These are phyloP conservation scores for Ganoderma resinaceum DNA, from an alignment of 1,284 basidiomycete genomes.

Conservation along the genomic window DNA sequence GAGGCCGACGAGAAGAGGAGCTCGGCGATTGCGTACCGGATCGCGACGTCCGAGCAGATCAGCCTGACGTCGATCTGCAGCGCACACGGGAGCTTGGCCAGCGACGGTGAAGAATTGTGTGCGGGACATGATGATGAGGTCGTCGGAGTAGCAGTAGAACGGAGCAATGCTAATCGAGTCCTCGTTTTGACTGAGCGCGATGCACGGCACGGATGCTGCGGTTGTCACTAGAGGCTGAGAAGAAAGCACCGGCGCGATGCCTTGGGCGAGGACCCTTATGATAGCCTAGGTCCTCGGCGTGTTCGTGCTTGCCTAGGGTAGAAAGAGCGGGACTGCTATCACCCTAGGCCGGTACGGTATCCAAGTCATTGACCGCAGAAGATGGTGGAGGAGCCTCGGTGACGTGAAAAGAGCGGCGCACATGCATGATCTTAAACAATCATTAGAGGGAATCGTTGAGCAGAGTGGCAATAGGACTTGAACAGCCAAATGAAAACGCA, in stretches of 20 bases:
- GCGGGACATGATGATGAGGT: slow-evolving; percentile 61
- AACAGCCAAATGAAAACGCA: no score
- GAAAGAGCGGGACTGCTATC: slow-evolving; percentile 20
- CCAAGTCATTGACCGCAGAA: no score
- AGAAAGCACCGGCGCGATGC: not conserved
- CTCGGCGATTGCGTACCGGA: slow-evolving; percentile 57
- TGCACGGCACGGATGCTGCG: slow-evolving; percentile 5
- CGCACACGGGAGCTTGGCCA: slow-evolving; percentile 49
- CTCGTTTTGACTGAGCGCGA: slow-evolving; percentile 54
- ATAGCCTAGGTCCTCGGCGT: slow-evolving; percentile 22
- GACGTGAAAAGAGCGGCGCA: no score
- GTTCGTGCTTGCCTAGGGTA: slow-evolving; percentile 33
- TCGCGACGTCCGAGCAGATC: slow-evolving; percentile 41
- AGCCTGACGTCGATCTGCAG: slow-evolving; percentile 52
- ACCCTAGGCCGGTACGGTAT: no score
- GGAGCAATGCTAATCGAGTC: slow-evolving; percentile 54
- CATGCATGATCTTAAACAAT: no score
- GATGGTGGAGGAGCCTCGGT: no score
- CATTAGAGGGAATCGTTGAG: no score
- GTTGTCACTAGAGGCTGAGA: not conserved
- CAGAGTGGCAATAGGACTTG: no score
- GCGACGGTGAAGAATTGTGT: slow-evolving; percentile 54
- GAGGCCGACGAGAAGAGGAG: slow-evolving; percentile 62
- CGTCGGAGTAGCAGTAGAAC: slow-evolving; percentile 71
- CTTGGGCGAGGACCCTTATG: not conserved